A percentile compares a stretch with the other conserved stretches of the same genome.
Evolutionary conservation across 75 land plant genomes (phyloP).

Genomic region (Sequoia sempervirens): DNA sequence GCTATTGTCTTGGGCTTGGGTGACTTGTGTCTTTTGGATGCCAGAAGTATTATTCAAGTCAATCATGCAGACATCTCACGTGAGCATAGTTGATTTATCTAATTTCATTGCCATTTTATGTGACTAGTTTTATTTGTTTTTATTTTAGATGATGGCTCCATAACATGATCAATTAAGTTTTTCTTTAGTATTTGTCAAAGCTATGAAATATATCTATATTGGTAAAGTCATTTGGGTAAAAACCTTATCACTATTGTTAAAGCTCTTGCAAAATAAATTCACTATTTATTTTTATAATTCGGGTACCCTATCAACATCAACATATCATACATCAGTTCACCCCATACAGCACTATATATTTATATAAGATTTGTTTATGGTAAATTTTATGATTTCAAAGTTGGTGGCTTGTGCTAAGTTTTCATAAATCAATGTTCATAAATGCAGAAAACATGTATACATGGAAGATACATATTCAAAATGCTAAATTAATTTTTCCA

Average conservation of each 20-base stretch:
- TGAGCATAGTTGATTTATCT: conserved; percentile 6
- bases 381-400: not conserved
- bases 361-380: not conserved
- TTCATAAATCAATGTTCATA: not conserved
- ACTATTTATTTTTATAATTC: not conserved
- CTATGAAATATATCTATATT: not conserved
- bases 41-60: conserved; percentile 80
- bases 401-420: not conserved
- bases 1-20: conserved; percentile 99
- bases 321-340: not conserved
- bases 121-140: not conserved
- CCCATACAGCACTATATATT: too few species aligned
- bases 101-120: not conserved
- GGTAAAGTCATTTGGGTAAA: not conserved
- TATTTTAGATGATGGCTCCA: not conserved
- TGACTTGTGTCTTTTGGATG: conserved; percentile 82
- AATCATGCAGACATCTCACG: conserved; percentile 38
- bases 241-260: not conserved
- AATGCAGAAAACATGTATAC: not conserved
- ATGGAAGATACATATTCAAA: not conserved
- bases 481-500: not conserved
- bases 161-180: not conserved
- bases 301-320: not conserved
- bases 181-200: not conserved
- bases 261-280: not conserved